Evolutionary conservation across 1,284 basidiomycete genomes (phyloP).

Genomic region (Puccinia hordei): DNA sequence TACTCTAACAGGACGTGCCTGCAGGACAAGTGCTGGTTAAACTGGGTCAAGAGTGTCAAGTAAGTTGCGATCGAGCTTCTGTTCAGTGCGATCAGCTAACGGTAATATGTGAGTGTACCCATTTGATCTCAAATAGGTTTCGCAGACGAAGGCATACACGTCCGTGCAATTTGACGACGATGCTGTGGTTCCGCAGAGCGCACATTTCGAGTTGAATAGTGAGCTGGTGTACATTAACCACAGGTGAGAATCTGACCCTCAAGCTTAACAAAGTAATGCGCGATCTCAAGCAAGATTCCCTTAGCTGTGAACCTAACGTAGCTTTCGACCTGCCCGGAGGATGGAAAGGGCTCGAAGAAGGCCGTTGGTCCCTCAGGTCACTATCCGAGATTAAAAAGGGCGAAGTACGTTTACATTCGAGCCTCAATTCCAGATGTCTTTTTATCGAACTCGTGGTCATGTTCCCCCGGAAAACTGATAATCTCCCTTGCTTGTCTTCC

Average conservation of each 20-base stretch:
- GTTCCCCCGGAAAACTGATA: no score
- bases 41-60: constrained; percentile 31
- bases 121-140: neutral
- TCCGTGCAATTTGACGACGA: constrained; percentile 52
- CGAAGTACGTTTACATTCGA: constrained; percentile 57
- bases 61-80: constrained; percentile 4
- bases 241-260: constrained; percentile 69
- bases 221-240: constrained; percentile 72
- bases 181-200: constrained; percentile 57
- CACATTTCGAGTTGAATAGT: constrained; percentile 67
- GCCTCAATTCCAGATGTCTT: neutral
- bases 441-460: neutral
- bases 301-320: constrained; percentile 67
- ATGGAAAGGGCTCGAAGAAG: constrained; percentile 59
- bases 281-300: no score
- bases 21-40: constrained; percentile 9
- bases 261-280: no score
- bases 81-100: no score
- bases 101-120: neutral
- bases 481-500: neutral
- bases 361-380: constrained; percentile 62
- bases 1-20: neutral
- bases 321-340: constrained; percentile 63
- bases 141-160: constrained; percentile 21
- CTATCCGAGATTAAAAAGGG: constrained; percentile 60